Base-by-base conservation (phyloP, 176 grass and related monocot genomes). In the Lolium perenne region DNA sequence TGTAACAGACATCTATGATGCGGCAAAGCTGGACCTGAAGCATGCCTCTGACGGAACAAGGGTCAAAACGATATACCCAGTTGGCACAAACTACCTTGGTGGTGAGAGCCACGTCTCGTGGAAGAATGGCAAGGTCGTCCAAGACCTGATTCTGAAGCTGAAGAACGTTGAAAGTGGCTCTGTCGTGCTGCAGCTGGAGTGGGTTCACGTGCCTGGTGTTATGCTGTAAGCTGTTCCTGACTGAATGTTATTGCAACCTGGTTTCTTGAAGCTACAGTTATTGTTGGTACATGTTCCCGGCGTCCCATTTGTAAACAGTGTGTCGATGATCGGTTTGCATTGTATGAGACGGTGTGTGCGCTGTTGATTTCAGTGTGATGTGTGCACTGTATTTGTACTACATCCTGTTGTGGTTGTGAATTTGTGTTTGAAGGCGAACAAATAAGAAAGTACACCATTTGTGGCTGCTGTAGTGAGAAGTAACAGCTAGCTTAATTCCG, bases 111-210 rank as follows among this genome's bases (percentile, higher is more conserved):
- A 91, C 21, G 87, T 97, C 22, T 82, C 79, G 1, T 93, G 91
- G 89, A 95, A 73, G 74, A 82, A 97, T 11, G 87, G 93, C 61
- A 91, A 72, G 78, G 79, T 97, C 26, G 72, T 88, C 65, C 95
- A 97, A 35, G 95, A 97, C 86, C 13, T 97, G 26, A 86, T 82
- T 72, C 66, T 97, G 69, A 90, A 92, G 79, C 85, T 97, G 73
- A 85, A 74, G 68, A 91, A 95, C 22, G 92, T 90, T 20, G 89
- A 93, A 12, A 95, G 70, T 38, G 92, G 95, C 38, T 77, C 88
- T 67, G 87, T 97, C 6, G 91, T 91, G 45, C 79, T 97, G 86
- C 86, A 97, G 70, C 89, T 97, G 58, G 86, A 93, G 66, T 97
- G 95, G 95, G 84, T 91, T 32, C 88, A 88, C 54, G 74, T 93